Evolutionary conservation across 306 rosid genomes (phyloP), one percentile per base, ranked within the genome.

Genomic region (Casuarina glauca): DNA sequence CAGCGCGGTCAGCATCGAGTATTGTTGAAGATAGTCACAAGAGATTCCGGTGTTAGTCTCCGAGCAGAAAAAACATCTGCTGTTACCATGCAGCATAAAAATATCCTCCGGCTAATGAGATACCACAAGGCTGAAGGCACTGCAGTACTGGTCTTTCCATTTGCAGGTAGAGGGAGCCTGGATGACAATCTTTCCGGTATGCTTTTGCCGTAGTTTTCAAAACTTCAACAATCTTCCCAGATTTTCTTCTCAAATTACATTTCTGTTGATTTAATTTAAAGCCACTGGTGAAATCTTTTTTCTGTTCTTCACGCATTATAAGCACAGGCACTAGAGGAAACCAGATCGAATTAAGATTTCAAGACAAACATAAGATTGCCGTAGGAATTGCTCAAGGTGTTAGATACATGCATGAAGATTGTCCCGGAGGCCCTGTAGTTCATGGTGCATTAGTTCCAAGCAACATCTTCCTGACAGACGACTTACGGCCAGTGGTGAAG

Each of bases 341-440:
- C 4, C 73, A 52, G 43, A 17, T 50, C 39, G 64, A 45, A 45
- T 13, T 82, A 35, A 76, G 70, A 82, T 76, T 82, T 74, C 75
- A 76, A 46, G 64, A 72, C 3, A 72, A 64, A 20, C 12, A 76
- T 36, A 72, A 52, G 71, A 66, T 72, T n/a, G 78, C 78, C 3
- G 20, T 66, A 53, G 81, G 41, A 45, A 77, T 82, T 72, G 85
- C 78, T 39, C 78, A 62, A 46, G 81, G 85, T 51, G 44, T 81
- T 66, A 60, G 85, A 77, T 82, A 82, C 44, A 72, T 76, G 85
- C 81, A 76, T 39, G 78, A 66, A 76, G 81, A 82, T 64, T 76
- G 81, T 64, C 81, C 85, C 4, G 52, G 39, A 35, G 78, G 85
- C 7, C 85, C 81, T 12, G 13, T 81, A 0, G 61, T 81, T 73